Base-by-base conservation (phyloP, 2,329 filamentous ascomycete species). In the Dactylella cylindrospora region DNA sequence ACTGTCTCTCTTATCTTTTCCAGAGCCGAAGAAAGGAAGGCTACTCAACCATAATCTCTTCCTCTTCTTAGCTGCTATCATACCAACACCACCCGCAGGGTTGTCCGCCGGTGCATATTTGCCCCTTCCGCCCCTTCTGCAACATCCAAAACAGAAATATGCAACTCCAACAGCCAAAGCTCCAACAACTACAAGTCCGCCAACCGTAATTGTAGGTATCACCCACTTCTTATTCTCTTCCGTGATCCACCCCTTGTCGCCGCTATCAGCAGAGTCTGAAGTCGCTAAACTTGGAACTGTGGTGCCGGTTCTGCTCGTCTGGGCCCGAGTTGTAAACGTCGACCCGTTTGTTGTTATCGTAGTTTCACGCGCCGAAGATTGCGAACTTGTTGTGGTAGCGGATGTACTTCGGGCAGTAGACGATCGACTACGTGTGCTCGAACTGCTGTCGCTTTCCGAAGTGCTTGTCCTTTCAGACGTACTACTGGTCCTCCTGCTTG, bases 121-220 rank as follows among this genome's bases (percentile, higher is more conserved):
- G 3, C 57, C 57, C 17, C 49, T 31, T 6, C 43, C 36, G 19
- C 22, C 35, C 22, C 49, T 25, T 13, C 57, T 35, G 25, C 57
- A 62, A 15, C 38, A 62, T 7, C 57, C 57, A 20, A 46, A 62
- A 22, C 41, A 62, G 49, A 62, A 62, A 20, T 47, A 62, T n/a
- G 54, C 38, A 12, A 54, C 28, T 8, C 28, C 57, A 20, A 62
- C 53, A 10, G 39, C 29, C 2, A 8, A 29, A 7, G 57, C 49
- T 5, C 57, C 57, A 23, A 54, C 36, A 29, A 62, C 57, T 7
- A 54, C 39, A 5, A 62, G 17, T 6, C 36, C 57, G 15, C 57
- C 57, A n/a, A 62, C 20, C 13, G 44, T 40, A 7, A 62, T 62
- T 7, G 49, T 54, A 6, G 57, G 57, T 9, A 62, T 62, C 9